Conservation (phyloP, 371 early-diverging fungal species). For the Mucor saturninus region DNA sequence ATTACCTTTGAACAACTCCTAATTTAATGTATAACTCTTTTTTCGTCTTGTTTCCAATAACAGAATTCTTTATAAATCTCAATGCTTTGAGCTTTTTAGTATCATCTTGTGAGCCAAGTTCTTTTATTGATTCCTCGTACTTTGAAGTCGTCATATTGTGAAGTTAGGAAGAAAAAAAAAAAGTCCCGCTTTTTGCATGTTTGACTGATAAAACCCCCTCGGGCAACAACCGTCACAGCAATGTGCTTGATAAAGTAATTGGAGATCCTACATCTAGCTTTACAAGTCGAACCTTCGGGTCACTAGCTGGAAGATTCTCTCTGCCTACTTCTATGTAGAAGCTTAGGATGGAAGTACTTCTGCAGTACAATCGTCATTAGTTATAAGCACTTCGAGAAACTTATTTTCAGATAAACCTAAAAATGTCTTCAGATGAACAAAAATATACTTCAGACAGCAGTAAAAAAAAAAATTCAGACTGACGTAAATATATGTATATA, state of each 20-base stretch:
- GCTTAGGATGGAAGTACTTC: no score
- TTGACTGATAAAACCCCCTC: background rate
- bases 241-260: background rate
- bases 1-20: slow-evolving; percentile 72
- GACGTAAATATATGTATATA: no score
- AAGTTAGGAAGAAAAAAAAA: slow-evolving; percentile 5
- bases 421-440: no score
- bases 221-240: background rate
- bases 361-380: no score
- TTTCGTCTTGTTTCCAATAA: slow-evolving; percentile 87
- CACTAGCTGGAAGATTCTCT: no score
- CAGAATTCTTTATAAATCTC: slow-evolving; percentile 82
- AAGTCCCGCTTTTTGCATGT: background rate
- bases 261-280: no score
- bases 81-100: slow-evolving; percentile 62
- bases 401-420: no score
- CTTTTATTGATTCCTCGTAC: slow-evolving; percentile 63
- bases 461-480: no score
- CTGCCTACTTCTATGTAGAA: no score
- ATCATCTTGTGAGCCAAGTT: slow-evolving; percentile 50
- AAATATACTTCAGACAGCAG: no score
- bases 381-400: no score
- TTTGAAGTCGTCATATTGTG: slow-evolving; percentile 58
- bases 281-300: no score
- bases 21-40: slow-evolving; percentile 77